Base-by-base conservation (phyloP, 306 rosid genomes). In the Acacia crassicarpa region DNA sequence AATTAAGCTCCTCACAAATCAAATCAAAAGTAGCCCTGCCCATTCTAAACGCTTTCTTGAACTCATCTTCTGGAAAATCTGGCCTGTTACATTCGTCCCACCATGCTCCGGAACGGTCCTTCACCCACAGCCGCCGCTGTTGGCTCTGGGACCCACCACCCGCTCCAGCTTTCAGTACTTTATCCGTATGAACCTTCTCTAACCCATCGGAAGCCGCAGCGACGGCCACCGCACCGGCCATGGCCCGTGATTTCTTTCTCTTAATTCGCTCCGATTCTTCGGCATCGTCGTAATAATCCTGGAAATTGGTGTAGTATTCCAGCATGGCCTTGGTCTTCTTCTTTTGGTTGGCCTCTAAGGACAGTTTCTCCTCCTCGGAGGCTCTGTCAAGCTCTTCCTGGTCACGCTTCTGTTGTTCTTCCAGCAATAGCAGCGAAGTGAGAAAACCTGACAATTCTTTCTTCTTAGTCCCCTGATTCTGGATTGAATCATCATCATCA, bases 101-200 rank as follows among this genome's bases (percentile, higher is more conserved):
- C 98, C 97, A 94, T 3, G 97, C 98, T 27, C 91, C 92, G 1
- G 98, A 93, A 61, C 98, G 86, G 81, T 94, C 94, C 84, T 89
- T 94, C 51, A 92, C 98, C 98, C 98, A 94, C n/a, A 94, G 73
- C 62, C 98, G 25, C 83, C 98, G 74, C 9, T 88, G 92, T 2
- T 86, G 82, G 45, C 83, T 27, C 38, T 43, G 41, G 33, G 73
- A 49, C 13, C 80, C 82, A 5, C 67, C 82, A 16, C 71, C 83
- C 4, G 40, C 67, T 51, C 35, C 32, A 19, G 81, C 30, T 51
- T 81, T 81, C 16, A 22, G 16, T 4, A 19, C 70, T 75, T 67
- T 82, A 9, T 68, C 82, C 8, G 54, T 20, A 17, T 54, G 63
- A 77, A 65, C 75, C 74, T 81, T 83, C 0, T 83, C 86, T 5